Evolutionary conservation across 2,329 filamentous ascomycete genomes (phyloP).

Genomic region (Diatrype stigma): DNA sequence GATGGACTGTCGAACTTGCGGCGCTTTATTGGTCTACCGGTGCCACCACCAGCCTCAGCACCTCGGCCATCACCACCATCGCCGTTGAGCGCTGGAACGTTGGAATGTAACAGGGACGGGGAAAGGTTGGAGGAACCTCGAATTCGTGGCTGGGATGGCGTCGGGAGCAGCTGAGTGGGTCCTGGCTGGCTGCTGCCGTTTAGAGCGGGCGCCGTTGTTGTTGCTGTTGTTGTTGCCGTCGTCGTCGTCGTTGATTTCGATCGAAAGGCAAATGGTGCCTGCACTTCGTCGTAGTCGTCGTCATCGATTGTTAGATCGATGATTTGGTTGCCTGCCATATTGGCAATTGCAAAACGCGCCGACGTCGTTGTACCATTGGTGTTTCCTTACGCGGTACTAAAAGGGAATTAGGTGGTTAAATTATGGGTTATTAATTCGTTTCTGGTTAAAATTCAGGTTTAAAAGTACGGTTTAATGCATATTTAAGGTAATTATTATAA

Average conservation of each 20-base stretch:
- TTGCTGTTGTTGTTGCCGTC: neutral
- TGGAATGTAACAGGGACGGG: neutral
- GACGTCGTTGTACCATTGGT: neutral
- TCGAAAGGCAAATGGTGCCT: neutral
- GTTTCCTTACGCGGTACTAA: no score
- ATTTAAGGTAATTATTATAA: slow-evolving; percentile 1
- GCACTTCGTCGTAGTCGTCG: slow-evolving; percentile 10
- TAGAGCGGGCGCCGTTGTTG: no score
- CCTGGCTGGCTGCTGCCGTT: neutral
- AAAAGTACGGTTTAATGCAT: neutral
- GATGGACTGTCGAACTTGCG: slow-evolving; percentile 9
- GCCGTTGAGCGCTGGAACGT: neutral
- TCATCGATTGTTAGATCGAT: slow-evolving; percentile 14
- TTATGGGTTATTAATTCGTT: slow-evolving; percentile 1
- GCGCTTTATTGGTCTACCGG: slow-evolving; percentile 10
- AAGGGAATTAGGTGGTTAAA: slow-evolving; percentile 4
- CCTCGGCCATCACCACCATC: neutral
- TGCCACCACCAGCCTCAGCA: neutral
- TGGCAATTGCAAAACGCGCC: neutral
- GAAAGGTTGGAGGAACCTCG: no score
- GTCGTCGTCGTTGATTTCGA: slow-evolving; percentile 7
- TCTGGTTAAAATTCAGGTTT: slow-evolving; percentile 1
- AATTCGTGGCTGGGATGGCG: neutral
- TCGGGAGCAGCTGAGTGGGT: neutral
- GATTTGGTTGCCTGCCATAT: slow-evolving; percentile 3